Conservation (phyloP, 2,329 filamentous ascomycete species). For the Paecilomyces dactylethromorphus region DNA sequence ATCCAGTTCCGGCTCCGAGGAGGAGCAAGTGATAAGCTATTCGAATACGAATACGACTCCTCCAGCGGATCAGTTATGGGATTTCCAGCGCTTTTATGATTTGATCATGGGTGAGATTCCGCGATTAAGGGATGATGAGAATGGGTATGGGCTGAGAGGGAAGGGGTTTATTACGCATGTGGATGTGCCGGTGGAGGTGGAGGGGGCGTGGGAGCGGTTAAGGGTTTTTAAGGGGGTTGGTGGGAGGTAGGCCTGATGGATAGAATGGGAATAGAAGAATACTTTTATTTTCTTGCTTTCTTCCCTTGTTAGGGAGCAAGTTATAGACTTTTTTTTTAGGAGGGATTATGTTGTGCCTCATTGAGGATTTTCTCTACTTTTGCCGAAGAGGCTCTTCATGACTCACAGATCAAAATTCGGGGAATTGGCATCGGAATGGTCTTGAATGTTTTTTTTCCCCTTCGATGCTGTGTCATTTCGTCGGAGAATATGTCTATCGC, state of each 20-base stretch:
- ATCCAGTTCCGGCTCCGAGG: neutral
- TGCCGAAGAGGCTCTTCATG: too few relatives aligned
- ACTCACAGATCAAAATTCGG: too few relatives aligned
- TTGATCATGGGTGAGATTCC: conserved; percentile 40
- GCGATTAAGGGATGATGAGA: conserved; percentile 34
- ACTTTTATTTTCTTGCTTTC: too few relatives aligned
- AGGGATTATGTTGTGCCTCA: too few relatives aligned
- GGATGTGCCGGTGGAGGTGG: conserved; percentile 31
- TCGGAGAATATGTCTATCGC: too few relatives aligned
- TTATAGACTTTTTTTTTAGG: neutral
- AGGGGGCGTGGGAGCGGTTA: conserved; percentile 24
- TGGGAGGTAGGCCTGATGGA: neutral
- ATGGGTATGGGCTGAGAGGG: conserved; percentile 40
- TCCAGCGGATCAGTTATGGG: conserved; percentile 27
- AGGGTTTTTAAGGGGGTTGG: neutral
- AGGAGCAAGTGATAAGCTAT: neutral
- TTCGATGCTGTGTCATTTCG: too few relatives aligned
- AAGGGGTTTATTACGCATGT: conserved; percentile 40
- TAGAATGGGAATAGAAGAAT: too few relatives aligned
- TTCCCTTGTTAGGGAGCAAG: too few relatives aligned
- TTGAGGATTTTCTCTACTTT: too few relatives aligned
- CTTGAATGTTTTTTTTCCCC: too few relatives aligned
- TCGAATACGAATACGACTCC: neutral
- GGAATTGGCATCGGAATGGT: too few relatives aligned
- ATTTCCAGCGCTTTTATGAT: conserved; percentile 32